Percentiles rank a stretch among this genome's conserved stretches.
phyloP scores from a whole-genome alignment of 768 basidiomycete species.

The Amanita subjunquillea region DNA sequence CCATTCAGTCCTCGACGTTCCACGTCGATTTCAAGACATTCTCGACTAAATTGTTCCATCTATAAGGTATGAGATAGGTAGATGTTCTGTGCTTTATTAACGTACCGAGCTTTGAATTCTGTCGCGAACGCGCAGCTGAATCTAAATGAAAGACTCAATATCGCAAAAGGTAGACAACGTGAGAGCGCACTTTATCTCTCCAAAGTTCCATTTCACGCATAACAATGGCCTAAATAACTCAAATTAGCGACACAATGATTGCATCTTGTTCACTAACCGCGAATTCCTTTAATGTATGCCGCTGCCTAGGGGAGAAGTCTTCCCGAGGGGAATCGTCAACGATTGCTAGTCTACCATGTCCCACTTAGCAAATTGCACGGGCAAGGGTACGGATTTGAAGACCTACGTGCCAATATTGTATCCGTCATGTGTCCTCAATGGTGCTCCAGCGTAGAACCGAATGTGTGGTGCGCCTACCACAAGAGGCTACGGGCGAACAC shows the following conservation, averaged over 20 bases:
- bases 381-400: neutral
- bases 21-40: slow-evolving; percentile 85
- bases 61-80: slow-evolving; percentile 14
- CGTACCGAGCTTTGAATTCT: slow-evolving; percentile 82
- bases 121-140: slow-evolving; percentile 83
- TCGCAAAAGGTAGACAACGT: neutral
- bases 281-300: slow-evolving; percentile 92
- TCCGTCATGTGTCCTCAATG: slow-evolving; percentile 81
- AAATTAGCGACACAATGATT: neutral
- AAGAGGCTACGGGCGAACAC: slow-evolving; percentile 40
- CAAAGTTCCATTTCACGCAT: slow-evolving; percentile 96
- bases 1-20: slow-evolving; percentile 29
- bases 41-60: slow-evolving; percentile 95
- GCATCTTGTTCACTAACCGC: slow-evolving; percentile 33
- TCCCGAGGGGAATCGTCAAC: slow-evolving; percentile 75
- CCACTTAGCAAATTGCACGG: neutral
- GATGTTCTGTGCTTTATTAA: neutral
- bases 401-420: slow-evolving; percentile 79
- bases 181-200: slow-evolving; percentile 67
- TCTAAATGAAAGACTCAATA: slow-evolving; percentile 28
- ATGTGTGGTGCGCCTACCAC: slow-evolving; percentile 57
- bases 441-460: slow-evolving; percentile 89
- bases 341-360: slow-evolving; percentile 52
- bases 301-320: slow-evolving; percentile 81
- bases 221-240: slow-evolving; percentile 50